Conservation (phyloP, 192 early-diverging fungal species). For the Bifiguratus adelaidae region DNA sequence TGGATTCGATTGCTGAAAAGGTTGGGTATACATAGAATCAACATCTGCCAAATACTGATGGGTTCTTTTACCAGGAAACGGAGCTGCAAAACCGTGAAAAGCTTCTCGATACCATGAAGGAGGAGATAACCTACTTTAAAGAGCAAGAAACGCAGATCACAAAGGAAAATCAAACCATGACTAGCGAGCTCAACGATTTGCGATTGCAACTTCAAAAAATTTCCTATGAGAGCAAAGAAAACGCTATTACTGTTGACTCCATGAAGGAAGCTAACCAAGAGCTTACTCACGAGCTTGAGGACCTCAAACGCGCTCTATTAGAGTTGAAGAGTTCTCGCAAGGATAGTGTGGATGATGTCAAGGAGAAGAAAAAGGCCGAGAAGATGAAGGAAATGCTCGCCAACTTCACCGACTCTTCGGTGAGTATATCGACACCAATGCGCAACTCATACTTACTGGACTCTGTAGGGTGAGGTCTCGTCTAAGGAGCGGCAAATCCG, state of each 20-base stretch:
- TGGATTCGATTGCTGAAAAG: conserved; percentile 86
- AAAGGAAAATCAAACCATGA: conserved; percentile 65
- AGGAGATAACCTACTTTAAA: conserved; percentile 65
- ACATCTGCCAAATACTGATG: background rate
- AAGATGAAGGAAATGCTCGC: conserved; percentile 82
- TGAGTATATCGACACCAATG: conserved; percentile 12
- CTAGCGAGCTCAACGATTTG: conserved; percentile 59
- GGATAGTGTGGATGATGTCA: conserved; percentile 45
- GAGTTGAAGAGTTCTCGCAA: conserved; percentile 40
- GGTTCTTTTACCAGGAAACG: conserved; percentile 34
- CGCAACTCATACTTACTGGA: background rate
- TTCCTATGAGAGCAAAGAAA: conserved; percentile 82
- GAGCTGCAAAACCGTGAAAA: conserved; percentile 58
- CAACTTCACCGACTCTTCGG: conserved; percentile 66
- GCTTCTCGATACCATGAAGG: conserved; percentile 46
- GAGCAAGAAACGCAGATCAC: conserved; percentile 40
- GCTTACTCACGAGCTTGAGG: conserved; percentile 60
- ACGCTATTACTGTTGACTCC: conserved; percentile 78
- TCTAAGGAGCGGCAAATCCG: conserved; percentile 70
- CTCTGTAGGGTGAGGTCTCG: conserved; percentile 45
- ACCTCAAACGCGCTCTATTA: conserved; percentile 52
- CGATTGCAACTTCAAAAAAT: conserved; percentile 82
- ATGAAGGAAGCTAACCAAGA: conserved; percentile 81
- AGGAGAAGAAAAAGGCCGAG: conserved; percentile 70
- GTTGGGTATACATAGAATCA: background rate